Evolutionary conservation across 768 basidiomycete genomes (phyloP).

Genomic region (Hortiboletus campestris): DNA sequence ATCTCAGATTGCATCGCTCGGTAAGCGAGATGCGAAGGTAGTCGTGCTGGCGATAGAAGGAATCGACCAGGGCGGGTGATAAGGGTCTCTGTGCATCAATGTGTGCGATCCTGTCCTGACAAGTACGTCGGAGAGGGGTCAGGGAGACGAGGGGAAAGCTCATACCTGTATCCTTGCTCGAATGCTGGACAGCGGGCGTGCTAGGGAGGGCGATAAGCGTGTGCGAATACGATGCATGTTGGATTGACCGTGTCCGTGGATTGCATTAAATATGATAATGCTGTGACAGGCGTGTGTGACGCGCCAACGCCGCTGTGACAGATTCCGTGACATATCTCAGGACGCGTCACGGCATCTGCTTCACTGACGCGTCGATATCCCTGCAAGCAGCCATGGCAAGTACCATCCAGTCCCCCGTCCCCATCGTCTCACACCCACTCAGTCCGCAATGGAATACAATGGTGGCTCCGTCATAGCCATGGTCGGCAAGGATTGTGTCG

Average conservation of each 20-base stretch:
- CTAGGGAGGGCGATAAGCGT: not conserved
- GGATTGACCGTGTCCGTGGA: not conserved
- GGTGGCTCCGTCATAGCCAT: slow-evolving; percentile 99
- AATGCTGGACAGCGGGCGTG: slow-evolving; percentile 13
- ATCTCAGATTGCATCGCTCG: slow-evolving; percentile 85
- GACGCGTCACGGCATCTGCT: not conserved
- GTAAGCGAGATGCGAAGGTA: slow-evolving; percentile 89
- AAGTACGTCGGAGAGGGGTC: not conserved
- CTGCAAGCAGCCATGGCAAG: slow-evolving; percentile 22
- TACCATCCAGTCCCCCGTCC: not conserved
- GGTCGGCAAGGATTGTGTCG: slow-evolving; percentile 98
- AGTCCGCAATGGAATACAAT: slow-evolving; percentile 93
- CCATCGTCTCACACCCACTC: not conserved
- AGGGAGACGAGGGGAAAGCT: not conserved
- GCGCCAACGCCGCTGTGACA: slow-evolving; percentile 12
- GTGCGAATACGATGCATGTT: slow-evolving; percentile 11
- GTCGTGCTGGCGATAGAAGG: slow-evolving; percentile 67
- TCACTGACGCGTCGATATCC: slow-evolving; percentile 24
- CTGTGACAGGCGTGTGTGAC: slow-evolving; percentile 7
- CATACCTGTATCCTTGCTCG: slow-evolving; percentile 24
- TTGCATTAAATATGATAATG: too few relatives aligned
- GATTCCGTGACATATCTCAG: not conserved
- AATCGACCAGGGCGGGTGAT: slow-evolving; percentile 60
- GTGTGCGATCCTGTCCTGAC: slow-evolving; percentile 54
- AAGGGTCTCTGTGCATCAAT: slow-evolving; percentile 49